Evolutionary conservation across 2,329 filamentous ascomycete genomes (phyloP).

Genomic region (Rhexocercosporidium sp.): DNA sequence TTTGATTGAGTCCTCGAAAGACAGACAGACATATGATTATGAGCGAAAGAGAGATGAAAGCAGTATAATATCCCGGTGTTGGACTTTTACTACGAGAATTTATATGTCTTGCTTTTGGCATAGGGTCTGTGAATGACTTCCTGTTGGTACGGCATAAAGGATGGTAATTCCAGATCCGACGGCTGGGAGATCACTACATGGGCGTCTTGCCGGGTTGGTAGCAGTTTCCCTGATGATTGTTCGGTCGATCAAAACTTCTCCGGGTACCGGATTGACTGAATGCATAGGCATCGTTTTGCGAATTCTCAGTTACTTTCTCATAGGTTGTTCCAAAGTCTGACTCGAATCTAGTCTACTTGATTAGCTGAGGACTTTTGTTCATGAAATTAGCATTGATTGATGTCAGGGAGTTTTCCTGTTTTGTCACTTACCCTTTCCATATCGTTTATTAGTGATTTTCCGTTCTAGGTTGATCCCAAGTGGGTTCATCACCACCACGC

Average conservation of each 20-base stretch:
- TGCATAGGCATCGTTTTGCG: no score
- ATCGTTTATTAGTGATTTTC: background rate
- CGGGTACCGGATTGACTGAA: no score
- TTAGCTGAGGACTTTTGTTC: background rate
- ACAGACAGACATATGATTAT: background rate
- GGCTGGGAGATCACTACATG: background rate
- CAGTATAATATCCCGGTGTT: background rate
- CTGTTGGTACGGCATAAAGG: background rate
- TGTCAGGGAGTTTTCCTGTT: background rate
- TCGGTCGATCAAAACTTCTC: background rate
- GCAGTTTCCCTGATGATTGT: background rate
- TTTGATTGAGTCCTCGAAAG: no score
- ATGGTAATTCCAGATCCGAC: no score
- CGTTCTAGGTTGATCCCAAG: background rate
- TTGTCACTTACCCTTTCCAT: background rate
- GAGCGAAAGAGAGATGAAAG: background rate
- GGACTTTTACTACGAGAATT: background rate
- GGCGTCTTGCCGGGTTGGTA: background rate
- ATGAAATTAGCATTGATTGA: background rate
- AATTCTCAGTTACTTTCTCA: background rate
- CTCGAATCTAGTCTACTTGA: background rate
- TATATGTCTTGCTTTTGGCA: background rate
- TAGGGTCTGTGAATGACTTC: background rate
- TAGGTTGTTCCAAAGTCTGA: background rate
- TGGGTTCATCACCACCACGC: background rate